A percentile compares a stretch with the other conserved stretches of the same genome.
phyloP scores from a whole-genome alignment of 305 asterid species.

The Fraxinus albicans region DNA sequence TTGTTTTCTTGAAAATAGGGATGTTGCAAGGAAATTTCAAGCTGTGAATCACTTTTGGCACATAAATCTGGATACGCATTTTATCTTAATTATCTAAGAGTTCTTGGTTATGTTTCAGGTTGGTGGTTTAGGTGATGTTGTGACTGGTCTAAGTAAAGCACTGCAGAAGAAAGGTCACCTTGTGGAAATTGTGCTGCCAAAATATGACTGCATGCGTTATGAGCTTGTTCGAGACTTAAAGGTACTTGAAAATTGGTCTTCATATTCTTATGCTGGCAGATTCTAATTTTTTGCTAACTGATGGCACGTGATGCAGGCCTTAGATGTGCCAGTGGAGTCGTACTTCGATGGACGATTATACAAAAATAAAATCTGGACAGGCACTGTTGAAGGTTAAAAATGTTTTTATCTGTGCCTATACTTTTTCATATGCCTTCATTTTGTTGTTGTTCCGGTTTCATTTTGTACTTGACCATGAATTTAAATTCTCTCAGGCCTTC shows the following conservation, averaged over 20 bases:
- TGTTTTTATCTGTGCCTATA: constrained; percentile 16
- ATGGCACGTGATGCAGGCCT: constrained; percentile 51
- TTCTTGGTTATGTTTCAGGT: constrained; percentile 49
- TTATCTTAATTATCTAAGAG: background rate
- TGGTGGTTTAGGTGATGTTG: constrained; percentile 98
- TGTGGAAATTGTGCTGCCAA: constrained; percentile 88
- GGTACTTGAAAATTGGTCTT: constrained; percentile 41
- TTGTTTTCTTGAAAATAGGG: constrained; percentile 12
- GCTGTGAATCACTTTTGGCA: background rate
- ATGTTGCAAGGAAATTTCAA: constrained; percentile 10
- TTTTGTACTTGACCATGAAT: constrained; percentile 24
- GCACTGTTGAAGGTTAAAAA: constrained; percentile 84
- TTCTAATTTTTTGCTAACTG: constrained; percentile 16
- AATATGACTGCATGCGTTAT: constrained; percentile 90
- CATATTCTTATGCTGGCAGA: constrained; percentile 1
- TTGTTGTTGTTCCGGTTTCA: constrained; percentile 17
- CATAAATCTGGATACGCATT: background rate
- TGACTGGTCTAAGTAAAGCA: constrained; percentile 92
- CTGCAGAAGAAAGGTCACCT: constrained; percentile 94
- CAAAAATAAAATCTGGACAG: constrained; percentile 90
- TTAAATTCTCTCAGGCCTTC: constrained; percentile 65
- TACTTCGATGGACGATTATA: constrained; percentile 82
- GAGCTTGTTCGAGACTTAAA: constrained; percentile 63
- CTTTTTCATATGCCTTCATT: constrained; percentile 18
- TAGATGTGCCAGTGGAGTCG: constrained; percentile 85